Evolutionary conservation across 2,329 filamentous ascomycete genomes (phyloP).

Genomic region (Aureobasidium sp.): DNA sequence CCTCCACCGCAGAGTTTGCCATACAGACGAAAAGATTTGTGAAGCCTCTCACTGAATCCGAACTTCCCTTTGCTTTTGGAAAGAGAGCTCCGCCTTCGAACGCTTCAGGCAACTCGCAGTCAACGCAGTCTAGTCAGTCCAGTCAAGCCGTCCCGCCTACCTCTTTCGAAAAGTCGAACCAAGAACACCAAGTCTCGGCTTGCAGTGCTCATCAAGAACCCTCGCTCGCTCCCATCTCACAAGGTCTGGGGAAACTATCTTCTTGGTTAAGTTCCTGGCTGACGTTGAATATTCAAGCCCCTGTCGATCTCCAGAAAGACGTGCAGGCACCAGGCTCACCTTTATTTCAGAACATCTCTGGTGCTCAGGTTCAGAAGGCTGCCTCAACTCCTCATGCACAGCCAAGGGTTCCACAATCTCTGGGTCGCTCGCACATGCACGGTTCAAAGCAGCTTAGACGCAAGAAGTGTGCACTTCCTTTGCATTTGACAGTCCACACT

Average conservation of each 20-base stretch:
- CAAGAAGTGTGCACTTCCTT: neutral
- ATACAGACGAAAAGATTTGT: neutral
- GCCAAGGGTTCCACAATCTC: neutral
- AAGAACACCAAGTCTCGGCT: neutral
- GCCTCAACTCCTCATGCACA: neutral
- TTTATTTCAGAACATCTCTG: neutral
- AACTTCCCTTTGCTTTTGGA: neutral
- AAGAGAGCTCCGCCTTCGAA: too few species aligned
- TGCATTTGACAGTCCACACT: neutral
- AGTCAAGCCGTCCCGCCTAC: neutral
- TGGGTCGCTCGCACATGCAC: neutral
- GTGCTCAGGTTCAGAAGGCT: neutral
- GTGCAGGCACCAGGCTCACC: neutral
- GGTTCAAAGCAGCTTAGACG: neutral
- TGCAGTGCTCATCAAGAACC: neutral
- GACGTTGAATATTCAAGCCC: neutral
- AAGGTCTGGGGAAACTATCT: neutral
- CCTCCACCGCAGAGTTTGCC: neutral
- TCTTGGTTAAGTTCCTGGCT: neutral
- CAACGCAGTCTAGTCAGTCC: neutral
- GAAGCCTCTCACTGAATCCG: neutral
- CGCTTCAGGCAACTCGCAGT: neutral
- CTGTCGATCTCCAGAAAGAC: neutral
- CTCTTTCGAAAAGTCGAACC: neutral
- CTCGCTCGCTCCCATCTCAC: neutral